Conservation (phyloP, 352 stramenopile species). For the Phytophthora cactorum region DNA sequence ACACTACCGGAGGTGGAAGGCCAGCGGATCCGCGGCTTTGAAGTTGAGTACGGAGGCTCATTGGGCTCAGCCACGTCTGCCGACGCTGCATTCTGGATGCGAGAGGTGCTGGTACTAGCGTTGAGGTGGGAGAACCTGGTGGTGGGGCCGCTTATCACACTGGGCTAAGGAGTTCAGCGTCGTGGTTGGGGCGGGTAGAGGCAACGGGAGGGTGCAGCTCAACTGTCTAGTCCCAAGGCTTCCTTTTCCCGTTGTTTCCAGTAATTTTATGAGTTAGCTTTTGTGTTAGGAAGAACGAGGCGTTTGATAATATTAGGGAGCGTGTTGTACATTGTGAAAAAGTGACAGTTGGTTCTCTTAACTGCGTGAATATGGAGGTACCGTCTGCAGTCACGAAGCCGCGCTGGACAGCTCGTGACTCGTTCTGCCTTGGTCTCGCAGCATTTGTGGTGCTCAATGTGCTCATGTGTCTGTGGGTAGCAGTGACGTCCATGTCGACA, state of each 20-base stretch:
- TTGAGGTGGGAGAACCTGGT: conserved; percentile 64
- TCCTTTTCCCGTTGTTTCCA: conserved; percentile 4
- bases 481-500: conserved; percentile 19
- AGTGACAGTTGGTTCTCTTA: not conserved
- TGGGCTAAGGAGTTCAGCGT: conserved; percentile 31
- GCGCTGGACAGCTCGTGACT: conserved; percentile 34
- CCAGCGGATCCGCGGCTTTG: conserved; percentile 42
- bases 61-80: conserved; percentile 45
- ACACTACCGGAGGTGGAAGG: conserved; percentile 43
- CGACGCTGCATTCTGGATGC: conserved; percentile 66
- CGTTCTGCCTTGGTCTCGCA: conserved; percentile 35
- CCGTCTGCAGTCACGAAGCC: conserved; percentile 6
- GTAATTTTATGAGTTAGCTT: conserved; percentile 37
- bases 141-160: conserved; percentile 54
- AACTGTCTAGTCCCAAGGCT: conserved; percentile 21
- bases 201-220: not conserved
- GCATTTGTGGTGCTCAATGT: conserved; percentile 36
- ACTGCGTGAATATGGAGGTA: conserved; percentile 17
- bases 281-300: conserved; percentile 22
- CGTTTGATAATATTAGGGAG: conserved; percentile 27
- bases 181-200: conserved; percentile 20
- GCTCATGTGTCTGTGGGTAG: conserved; percentile 42
- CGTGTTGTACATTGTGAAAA: conserved; percentile 30
- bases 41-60: conserved; percentile 64
- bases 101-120: conserved; percentile 57